phyloP scores from a whole-genome alignment of 331 rosid genomes.

The Malus hybrid region DNA sequence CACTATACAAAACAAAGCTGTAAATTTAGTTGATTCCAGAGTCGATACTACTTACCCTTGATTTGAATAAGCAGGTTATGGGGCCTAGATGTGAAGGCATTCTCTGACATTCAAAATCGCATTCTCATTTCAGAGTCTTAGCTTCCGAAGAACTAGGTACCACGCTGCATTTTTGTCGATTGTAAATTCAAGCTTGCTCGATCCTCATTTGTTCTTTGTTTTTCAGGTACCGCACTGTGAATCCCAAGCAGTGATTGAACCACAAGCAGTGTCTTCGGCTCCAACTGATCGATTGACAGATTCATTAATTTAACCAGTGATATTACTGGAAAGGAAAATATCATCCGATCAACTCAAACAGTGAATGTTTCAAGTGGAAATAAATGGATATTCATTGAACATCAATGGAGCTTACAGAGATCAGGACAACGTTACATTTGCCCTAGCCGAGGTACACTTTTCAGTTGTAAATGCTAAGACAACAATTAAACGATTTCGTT shows the following conservation, averaged over 20 bases:
- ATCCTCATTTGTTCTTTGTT: not conserved
- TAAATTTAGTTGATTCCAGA: not conserved
- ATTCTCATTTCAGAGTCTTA: constrained; percentile 38
- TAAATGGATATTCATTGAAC: constrained; percentile 20
- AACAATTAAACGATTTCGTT: constrained; percentile 9
- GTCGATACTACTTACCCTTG: not conserved
- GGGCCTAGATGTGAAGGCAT: constrained; percentile 77
- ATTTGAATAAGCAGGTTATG: constrained; percentile 58
- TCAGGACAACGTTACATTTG: constrained; percentile 7
- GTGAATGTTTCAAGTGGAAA: not conserved
- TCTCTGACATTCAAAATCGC: constrained; percentile 47
- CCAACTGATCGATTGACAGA: too few species aligned
- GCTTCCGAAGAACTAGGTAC: constrained; percentile 2
- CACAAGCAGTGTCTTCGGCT: too few species aligned
- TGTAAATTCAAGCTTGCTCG: not conserved
- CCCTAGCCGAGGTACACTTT: constrained; percentile 19
- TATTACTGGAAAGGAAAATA: not conserved
- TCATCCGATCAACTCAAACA: not conserved
- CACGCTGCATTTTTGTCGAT: not conserved
- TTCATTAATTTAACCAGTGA: too few species aligned
- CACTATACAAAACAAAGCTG: too few species aligned
- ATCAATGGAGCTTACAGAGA: constrained; percentile 20
- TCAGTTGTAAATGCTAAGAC: constrained; percentile 7
- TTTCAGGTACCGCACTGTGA: not conserved
- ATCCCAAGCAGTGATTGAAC: too few species aligned